Conservation (phyloP, 1,284 basidiomycete species). For the Phellinidium pouzarii region DNA sequence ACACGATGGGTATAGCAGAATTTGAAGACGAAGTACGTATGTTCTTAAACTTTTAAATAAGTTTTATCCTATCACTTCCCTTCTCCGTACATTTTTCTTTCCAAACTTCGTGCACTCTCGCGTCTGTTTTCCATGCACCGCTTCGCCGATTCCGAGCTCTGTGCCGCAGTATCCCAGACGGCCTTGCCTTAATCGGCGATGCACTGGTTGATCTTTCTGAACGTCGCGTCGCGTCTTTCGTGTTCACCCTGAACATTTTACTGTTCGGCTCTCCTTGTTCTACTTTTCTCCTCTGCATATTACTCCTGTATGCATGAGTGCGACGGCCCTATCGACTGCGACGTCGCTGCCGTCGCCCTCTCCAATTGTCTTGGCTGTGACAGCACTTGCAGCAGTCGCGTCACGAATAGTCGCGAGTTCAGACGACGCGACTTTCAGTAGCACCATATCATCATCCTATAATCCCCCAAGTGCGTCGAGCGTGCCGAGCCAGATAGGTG, state of each 20-base stretch:
- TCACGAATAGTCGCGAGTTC: constrained; percentile 11
- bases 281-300: background rate
- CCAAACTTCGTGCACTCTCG: background rate
- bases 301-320: constrained; percentile 17
- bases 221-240: constrained; percentile 2
- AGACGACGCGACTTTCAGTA: constrained; percentile 4
- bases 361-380: constrained; percentile 7
- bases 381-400: constrained; percentile 6
- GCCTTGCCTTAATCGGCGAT: constrained; percentile 15
- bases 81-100: background rate
- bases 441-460: constrained; percentile 3
- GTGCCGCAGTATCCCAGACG: constrained; percentile 9
- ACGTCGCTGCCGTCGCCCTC: constrained; percentile 4
- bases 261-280: constrained; percentile 1
- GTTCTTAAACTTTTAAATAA: background rate
- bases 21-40: constrained; percentile 22
- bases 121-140: background rate
- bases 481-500: background rate
- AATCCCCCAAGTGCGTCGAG: constrained; percentile 12
- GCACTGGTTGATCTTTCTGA: constrained; percentile 12
- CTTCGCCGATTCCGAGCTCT: background rate
- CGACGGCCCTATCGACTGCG: constrained; percentile 8
- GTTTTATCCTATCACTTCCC: background rate
- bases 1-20: constrained; percentile 9
- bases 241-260: background rate